A percentile compares a stretch with the other conserved stretches of the same genome.
Evolutionary conservation across 1,284 basidiomycete genomes (phyloP).

Genomic region (Fomitopsis palustris): DNA sequence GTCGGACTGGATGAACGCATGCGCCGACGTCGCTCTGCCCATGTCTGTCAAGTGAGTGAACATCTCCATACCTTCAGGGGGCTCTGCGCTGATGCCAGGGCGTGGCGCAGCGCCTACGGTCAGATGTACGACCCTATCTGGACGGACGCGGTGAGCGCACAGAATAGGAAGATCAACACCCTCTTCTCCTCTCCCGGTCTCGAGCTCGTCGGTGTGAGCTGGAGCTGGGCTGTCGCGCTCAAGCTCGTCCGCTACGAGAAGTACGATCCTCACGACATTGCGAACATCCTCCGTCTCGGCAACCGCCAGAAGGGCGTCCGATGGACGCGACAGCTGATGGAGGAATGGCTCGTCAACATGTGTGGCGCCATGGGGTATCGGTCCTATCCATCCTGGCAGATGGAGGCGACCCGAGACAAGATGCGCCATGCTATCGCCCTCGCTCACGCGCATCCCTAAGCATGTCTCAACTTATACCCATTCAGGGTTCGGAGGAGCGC

Average conservation of each 20-base stretch:
- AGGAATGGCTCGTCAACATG: constrained; percentile 46
- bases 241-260: constrained; percentile 66
- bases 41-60: constrained; percentile 54
- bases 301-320: constrained; percentile 43
- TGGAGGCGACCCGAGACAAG: constrained; percentile 40
- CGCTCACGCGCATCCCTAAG: constrained; percentile 12
- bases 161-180: constrained; percentile 51
- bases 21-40: constrained; percentile 63
- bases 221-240: constrained; percentile 65
- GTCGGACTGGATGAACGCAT: constrained; percentile 70
- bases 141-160: constrained; percentile 41
- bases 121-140: constrained; percentile 56
- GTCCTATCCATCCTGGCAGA: constrained; percentile 39
- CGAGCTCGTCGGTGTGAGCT: constrained; percentile 54
- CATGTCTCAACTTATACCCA: background rate
- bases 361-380: constrained; percentile 58
- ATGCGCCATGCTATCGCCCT: constrained; percentile 45
- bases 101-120: constrained; percentile 32
- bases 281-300: constrained; percentile 46
- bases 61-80: background rate
- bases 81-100: constrained; percentile 5
- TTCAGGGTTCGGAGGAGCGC: background rate
- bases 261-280: constrained; percentile 37
- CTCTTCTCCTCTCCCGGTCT: constrained; percentile 55
- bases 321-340: constrained; percentile 51